Percentiles rank a stretch among this genome's conserved stretches.
Evolutionary conservation across 1,139 yeast genomes (phyloP).

Genomic region (Sugiyamaella xylanicola): DNA sequence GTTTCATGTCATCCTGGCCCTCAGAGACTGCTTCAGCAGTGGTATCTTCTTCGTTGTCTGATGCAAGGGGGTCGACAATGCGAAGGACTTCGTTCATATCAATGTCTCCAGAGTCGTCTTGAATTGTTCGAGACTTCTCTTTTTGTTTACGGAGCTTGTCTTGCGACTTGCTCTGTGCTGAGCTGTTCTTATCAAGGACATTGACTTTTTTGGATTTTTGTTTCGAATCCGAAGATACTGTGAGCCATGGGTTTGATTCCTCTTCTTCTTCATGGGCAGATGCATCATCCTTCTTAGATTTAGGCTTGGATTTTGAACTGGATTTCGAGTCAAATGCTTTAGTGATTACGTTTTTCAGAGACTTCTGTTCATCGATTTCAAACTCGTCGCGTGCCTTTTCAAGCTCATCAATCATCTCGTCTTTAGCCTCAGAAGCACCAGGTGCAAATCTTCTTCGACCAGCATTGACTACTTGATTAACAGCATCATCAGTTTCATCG

Average conservation of each 20-base stretch:
- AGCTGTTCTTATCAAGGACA: conserved; percentile 60
- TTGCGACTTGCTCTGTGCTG: conserved; percentile 50
- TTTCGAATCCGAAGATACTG: conserved; percentile 35
- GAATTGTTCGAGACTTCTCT: conserved; percentile 42
- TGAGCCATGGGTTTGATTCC: conserved; percentile 70
- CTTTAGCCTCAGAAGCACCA: conserved; percentile 52
- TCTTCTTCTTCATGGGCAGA: conserved; percentile 22
- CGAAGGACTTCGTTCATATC: conserved; percentile 49
- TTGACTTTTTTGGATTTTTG: conserved; percentile 40
- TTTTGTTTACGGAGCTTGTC: conserved; percentile 54
- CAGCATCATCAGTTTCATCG: conserved; percentile 45
- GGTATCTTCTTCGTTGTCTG: conserved; percentile 38
- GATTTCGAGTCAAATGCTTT: conserved; percentile 22
- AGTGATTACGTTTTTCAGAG: conserved; percentile 41
- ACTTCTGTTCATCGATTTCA: conserved; percentile 56
- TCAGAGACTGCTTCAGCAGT: conserved; percentile 37
- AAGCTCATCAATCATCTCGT: conserved; percentile 45
- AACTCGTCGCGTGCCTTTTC: conserved; percentile 48
- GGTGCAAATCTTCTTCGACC: conserved; percentile 89
- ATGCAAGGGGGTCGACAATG: conserved; percentile 49
- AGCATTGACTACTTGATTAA: conserved; percentile 51
- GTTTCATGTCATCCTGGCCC: conserved; percentile 42
- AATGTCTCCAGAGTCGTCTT: conserved; percentile 50
- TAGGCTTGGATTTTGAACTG: conserved; percentile 22
- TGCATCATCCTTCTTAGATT: conserved; percentile 21